These are phyloP conservation scores for Starmerella scarabaei DNA, from an alignment of 805 yeast species.

Conservation along the genomic window DNA sequence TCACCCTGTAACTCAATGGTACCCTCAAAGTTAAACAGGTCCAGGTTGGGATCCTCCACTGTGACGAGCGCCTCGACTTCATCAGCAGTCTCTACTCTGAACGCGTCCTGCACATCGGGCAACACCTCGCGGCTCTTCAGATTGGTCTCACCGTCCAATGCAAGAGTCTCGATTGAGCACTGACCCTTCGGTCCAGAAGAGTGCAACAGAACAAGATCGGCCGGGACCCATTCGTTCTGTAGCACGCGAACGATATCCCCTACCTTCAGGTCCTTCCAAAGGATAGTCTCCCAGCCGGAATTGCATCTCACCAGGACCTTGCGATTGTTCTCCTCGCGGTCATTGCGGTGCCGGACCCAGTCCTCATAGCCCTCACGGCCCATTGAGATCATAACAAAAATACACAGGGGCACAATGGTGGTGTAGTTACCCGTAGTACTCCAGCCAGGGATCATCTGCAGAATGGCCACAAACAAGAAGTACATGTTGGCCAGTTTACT, in stretches of 20 bases:
- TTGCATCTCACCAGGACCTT: constrained; percentile 31
- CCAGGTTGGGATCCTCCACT: constrained; percentile 84
- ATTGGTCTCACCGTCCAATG: constrained; percentile 93
- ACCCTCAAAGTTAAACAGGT: constrained; percentile 86
- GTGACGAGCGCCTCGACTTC: constrained; percentile 30
- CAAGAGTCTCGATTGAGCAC: constrained; percentile 87
- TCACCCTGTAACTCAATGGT: constrained; percentile 27
- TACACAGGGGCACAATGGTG: constrained; percentile 75
- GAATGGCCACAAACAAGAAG: constrained; percentile 74
- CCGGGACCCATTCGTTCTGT: constrained; percentile 89
- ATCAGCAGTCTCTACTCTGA: constrained; percentile 27
- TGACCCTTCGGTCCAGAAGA: constrained; percentile 47
- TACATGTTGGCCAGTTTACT: constrained; percentile 86
- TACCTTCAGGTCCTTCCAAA: constrained; percentile 74
- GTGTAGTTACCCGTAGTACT: constrained; percentile 93
- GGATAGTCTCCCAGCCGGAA: constrained; percentile 25
- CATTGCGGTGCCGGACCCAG: constrained; percentile 72
- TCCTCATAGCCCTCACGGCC: constrained; percentile 91
- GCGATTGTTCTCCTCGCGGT: constrained; percentile 68
- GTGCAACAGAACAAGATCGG: constrained; percentile 66
- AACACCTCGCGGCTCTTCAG: constrained; percentile 64
- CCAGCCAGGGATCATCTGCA: constrained; percentile 96
- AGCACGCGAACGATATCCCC: constrained; percentile 68
- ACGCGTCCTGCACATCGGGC: constrained; percentile 40
- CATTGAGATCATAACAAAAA: constrained; percentile 81